Conservation (phyloP, 2,329 filamentous ascomycete species). For the Apiospora malaysiana region DNA sequence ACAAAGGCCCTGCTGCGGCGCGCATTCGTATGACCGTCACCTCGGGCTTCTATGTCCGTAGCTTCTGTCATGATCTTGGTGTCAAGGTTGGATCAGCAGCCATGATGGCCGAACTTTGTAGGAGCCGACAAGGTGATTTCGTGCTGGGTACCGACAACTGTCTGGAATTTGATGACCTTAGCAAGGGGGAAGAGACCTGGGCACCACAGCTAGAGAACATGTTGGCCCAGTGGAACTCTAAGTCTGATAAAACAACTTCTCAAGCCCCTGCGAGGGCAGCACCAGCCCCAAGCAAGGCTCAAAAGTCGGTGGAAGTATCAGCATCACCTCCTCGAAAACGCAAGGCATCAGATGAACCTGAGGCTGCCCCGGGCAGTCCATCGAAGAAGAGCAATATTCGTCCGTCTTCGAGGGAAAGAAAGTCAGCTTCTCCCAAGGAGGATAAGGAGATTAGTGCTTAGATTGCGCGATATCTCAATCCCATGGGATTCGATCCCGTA, state of each 20-base stretch:
- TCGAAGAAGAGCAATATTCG: slow-evolving; percentile 13
- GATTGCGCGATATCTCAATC: neutral
- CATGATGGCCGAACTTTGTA: slow-evolving; percentile 83
- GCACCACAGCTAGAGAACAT: slow-evolving; percentile 70
- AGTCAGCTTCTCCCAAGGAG: slow-evolving; percentile 22
- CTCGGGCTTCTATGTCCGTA: slow-evolving; percentile 95
- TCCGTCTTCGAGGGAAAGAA: slow-evolving; percentile 16
- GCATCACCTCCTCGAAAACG: slow-evolving; percentile 24
- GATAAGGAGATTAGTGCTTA: neutral
- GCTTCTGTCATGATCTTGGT: slow-evolving; percentile 90
- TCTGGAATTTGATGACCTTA: slow-evolving; percentile 78
- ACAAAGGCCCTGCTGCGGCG: slow-evolving; percentile 74
- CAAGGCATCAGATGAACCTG: slow-evolving; percentile 25
- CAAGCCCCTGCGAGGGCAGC: slow-evolving; percentile 19
- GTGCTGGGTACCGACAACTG: slow-evolving; percentile 72
- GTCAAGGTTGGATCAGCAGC: slow-evolving; percentile 80
- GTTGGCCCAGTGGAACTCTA: slow-evolving; percentile 49
- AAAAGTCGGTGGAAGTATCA: slow-evolving; percentile 23
- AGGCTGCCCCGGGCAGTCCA: neutral
- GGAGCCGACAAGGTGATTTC: slow-evolving; percentile 83
- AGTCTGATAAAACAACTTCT: slow-evolving; percentile 12
- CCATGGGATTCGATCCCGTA: neutral
- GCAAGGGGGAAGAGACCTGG: slow-evolving; percentile 81
- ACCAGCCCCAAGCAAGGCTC: slow-evolving; percentile 18
- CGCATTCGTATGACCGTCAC: slow-evolving; percentile 90